Percentiles rank a stretch among this genome's conserved stretches.
Conservation (phyloP, 2,329 filamentous ascomycete species). For the Cadophora sp. region DNA sequence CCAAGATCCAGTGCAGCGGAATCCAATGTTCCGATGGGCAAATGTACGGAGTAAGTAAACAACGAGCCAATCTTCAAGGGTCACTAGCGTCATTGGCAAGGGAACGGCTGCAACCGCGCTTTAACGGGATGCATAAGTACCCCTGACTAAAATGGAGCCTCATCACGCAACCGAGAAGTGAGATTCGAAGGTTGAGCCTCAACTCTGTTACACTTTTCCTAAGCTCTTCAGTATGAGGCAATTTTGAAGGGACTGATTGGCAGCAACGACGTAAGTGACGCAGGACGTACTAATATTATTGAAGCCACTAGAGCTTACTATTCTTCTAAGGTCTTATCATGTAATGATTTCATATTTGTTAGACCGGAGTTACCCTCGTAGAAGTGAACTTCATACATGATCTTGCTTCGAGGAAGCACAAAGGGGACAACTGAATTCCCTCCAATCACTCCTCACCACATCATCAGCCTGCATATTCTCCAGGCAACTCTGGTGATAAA, state of each 20-base stretch:
- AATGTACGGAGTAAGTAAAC: slow-evolving; percentile 2
- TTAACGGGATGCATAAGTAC: neutral
- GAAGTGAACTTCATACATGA: too few species aligned
- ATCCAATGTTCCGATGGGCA: neutral
- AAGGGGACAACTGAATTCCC: slow-evolving; percentile 45
- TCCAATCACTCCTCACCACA: slow-evolving; percentile 57
- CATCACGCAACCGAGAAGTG: neutral
- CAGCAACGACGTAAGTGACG: neutral
- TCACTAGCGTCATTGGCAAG: slow-evolving; percentile 12
- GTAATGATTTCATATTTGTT: too few species aligned
- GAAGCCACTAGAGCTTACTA: too few species aligned
- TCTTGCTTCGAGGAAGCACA: too few species aligned
- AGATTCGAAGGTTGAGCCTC: neutral
- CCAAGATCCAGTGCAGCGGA: neutral
- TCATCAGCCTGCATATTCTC: slow-evolving; percentile 67
- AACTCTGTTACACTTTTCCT: neutral
- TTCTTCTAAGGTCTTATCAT: too few species aligned
- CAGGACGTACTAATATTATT: too few species aligned
- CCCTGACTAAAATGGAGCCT: slow-evolving; percentile 8
- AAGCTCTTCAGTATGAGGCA: neutral
- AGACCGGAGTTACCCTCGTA: too few species aligned
- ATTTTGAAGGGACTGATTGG: neutral
- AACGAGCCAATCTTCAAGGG: neutral
- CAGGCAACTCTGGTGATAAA: slow-evolving; percentile 72
- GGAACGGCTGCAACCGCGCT: slow-evolving; percentile 13